These are phyloP conservation scores for Boletus hoseneyae DNA, from an alignment of 1,284 basidiomycete genomes.

Conservation along the genomic window DNA sequence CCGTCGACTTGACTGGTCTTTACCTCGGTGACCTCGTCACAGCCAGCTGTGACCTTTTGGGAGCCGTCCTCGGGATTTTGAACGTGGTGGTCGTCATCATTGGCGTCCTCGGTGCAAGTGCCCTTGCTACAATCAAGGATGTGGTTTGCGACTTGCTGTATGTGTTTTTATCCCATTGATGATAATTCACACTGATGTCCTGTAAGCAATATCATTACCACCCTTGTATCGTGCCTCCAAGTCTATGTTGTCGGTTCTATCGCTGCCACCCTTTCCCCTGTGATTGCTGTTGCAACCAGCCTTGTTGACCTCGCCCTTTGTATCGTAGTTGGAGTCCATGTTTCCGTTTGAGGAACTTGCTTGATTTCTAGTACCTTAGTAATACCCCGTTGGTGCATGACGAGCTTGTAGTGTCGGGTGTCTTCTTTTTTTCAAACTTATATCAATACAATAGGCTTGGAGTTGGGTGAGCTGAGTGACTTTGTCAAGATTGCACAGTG, in stretches of 20 bases:
- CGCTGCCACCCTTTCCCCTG: not conserved
- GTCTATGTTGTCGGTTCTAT: not conserved
- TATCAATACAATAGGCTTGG: too few species aligned
- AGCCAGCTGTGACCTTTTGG: constrained; percentile 8
- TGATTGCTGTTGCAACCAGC: not conserved
- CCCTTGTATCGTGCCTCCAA: not conserved
- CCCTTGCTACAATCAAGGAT: not conserved
- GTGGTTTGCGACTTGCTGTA: not conserved
- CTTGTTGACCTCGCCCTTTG: not conserved
- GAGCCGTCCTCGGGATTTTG: not conserved
- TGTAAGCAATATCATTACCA: not conserved
- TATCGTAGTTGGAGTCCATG: not conserved
- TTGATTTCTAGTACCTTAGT: not conserved
- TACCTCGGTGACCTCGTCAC: constrained; percentile 6
- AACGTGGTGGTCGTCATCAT: not conserved
- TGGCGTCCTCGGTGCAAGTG: not conserved
- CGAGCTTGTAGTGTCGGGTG: not conserved
- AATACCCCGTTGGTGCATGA: not conserved
- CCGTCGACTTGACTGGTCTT: constrained; percentile 10
- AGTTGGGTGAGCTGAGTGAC: too few species aligned
- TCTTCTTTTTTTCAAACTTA: not conserved
- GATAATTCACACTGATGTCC: not conserved
- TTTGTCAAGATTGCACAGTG: too few species aligned
- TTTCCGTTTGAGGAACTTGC: not conserved
- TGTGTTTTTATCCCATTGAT: not conserved